These are phyloP conservation scores for Verbena officinalis DNA, from an alignment of 257 asterid genomes.

Conservation along the genomic window DNA sequence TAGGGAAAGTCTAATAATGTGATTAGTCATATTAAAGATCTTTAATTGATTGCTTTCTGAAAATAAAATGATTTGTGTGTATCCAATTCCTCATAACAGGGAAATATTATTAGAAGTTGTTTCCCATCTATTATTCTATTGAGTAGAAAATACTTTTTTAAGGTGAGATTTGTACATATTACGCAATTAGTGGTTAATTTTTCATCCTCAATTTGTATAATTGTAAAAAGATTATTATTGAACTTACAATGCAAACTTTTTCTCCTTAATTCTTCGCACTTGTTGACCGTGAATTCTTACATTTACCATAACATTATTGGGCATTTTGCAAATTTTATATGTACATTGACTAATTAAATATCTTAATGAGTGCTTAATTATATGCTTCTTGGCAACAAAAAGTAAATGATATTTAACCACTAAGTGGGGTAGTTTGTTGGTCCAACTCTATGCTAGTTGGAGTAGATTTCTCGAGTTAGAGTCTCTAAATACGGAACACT, in stretches of 20 bases:
- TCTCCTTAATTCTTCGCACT: not conserved
- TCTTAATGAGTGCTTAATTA: too few relatives aligned
- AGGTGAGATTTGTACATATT: too few relatives aligned
- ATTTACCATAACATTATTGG: not conserved
- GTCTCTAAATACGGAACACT: too few relatives aligned
- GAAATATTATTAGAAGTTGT: not conserved
- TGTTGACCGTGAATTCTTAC: not conserved
- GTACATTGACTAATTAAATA: too few relatives aligned
- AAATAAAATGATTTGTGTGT: slow-evolving; percentile 20
- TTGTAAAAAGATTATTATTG: not conserved
- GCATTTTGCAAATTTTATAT: too few relatives aligned
- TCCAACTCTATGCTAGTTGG: too few relatives aligned
- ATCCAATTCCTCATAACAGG: not conserved
- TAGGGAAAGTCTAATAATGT: slow-evolving; percentile 25
- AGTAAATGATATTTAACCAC: too few relatives aligned
- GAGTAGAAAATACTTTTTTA: not conserved
- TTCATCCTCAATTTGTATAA: not conserved
- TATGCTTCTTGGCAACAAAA: too few relatives aligned
- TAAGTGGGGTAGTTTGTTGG: too few relatives aligned
- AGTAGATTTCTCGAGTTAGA: too few relatives aligned
- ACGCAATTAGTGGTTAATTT: not conserved
- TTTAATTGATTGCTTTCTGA: slow-evolving; percentile 31
- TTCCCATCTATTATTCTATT: too few relatives aligned
- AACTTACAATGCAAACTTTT: too few relatives aligned
- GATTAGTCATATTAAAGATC: slow-evolving; percentile 10